These are phyloP conservation scores for Boletellus ananiceps DNA, from an alignment of 768 basidiomycete species.

Conservation along the genomic window DNA sequence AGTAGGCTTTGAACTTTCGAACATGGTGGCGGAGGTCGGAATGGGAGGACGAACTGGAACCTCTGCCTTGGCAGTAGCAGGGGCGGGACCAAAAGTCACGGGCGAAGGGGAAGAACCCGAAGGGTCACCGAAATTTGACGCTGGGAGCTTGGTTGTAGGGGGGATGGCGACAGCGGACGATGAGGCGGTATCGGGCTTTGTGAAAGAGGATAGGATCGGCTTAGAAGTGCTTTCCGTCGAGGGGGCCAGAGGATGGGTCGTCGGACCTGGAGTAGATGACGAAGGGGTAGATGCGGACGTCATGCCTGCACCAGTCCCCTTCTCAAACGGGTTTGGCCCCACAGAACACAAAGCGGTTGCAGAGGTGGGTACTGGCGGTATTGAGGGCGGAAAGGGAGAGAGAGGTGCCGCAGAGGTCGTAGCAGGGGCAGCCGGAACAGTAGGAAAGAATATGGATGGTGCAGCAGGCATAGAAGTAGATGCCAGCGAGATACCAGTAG, in stretches of 20 bases:
- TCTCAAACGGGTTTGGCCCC: slow-evolving; percentile 31
- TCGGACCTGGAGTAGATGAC: slow-evolving; percentile 3
- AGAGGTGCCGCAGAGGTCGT: slow-evolving; percentile 6
- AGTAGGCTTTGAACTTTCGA: slow-evolving; percentile 13
- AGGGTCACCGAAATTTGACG: slow-evolving; percentile 18
- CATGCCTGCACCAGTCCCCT: slow-evolving; percentile 18
- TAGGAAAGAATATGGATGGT: slow-evolving; percentile 13
- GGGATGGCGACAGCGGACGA: slow-evolving; percentile 13
- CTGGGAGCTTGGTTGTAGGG: slow-evolving; percentile 6
- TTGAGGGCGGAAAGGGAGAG: slow-evolving; percentile 16
- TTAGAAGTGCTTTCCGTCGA: slow-evolving; percentile 10
- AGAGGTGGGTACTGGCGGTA: slow-evolving; percentile 7
- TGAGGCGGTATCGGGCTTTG: slow-evolving; percentile 20
- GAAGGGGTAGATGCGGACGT: slow-evolving; percentile 4
- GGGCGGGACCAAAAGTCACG: slow-evolving; percentile 7
- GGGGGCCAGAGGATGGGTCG: slow-evolving; percentile 10
- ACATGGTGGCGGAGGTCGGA: background rate
- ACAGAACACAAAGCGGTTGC: slow-evolving; percentile 5
- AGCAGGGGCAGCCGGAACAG: slow-evolving; percentile 6
- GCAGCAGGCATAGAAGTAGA: slow-evolving; percentile 24
- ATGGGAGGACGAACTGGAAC: background rate
- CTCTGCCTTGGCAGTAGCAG: slow-evolving; percentile 8
- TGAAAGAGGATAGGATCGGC: slow-evolving; percentile 8
- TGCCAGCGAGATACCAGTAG: slow-evolving; percentile 22
- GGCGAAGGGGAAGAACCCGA: slow-evolving; percentile 1